phyloP scores from a whole-genome alignment of 352 stramenopile genomes.

The Pythium rhizo-oryzae region DNA sequence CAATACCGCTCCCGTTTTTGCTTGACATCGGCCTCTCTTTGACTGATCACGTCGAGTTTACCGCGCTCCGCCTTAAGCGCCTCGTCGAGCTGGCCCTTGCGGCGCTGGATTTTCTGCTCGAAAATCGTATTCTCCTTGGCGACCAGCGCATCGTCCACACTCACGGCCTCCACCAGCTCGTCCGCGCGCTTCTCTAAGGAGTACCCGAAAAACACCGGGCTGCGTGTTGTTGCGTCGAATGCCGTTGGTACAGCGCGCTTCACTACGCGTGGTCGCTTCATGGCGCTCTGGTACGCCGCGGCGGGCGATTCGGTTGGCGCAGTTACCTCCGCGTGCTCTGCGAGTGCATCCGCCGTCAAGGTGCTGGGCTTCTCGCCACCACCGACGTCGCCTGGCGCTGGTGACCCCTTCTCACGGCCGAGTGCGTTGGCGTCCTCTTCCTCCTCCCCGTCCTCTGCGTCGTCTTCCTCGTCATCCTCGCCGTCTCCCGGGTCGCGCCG shows the following conservation, averaged over 20 bases:
- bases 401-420: conserved; percentile 11
- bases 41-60: conserved; percentile 55
- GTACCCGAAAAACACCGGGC: conserved; percentile 78
- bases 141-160: conserved; percentile 32
- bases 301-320: conserved; percentile 20
- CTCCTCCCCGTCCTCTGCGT: conserved; percentile 22
- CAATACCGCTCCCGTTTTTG: conserved; percentile 64
- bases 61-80: conserved; percentile 45
- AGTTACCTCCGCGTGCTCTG: conserved; percentile 28
- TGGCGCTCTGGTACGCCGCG: conserved; percentile 30
- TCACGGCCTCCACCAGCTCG: conserved; percentile 39
- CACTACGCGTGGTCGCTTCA: conserved; percentile 56
- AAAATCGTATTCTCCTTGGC: conserved; percentile 56
- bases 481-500: not conserved
- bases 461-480: conserved; percentile 5
- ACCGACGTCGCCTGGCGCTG: not conserved
- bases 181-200: conserved; percentile 44
- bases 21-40: conserved; percentile 49
- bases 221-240: conserved; percentile 53
- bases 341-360: conserved; percentile 29
- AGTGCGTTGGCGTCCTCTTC: conserved; percentile 19
- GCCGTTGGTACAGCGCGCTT: conserved; percentile 43
- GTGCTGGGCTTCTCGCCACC: not conserved
- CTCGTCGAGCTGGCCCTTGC: conserved; percentile 40
- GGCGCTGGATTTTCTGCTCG: conserved; percentile 47